These are phyloP conservation scores for Castanea crenata DNA, from an alignment of 306 rosid species.

Conservation along the genomic window DNA sequence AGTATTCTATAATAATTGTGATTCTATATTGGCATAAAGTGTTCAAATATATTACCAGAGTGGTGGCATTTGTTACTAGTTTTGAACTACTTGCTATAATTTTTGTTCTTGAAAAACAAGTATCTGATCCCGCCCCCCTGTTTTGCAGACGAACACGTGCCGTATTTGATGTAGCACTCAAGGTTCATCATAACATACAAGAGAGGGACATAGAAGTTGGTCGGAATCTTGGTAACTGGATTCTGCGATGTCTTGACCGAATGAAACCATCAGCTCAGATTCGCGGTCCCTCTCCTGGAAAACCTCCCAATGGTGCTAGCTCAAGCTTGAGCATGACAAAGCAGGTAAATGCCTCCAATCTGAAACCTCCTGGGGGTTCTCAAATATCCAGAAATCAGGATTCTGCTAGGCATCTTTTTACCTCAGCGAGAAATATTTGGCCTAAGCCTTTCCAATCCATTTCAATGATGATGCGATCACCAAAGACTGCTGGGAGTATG, in stretches of 20 bases:
- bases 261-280: slow-evolving; percentile 86
- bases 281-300: slow-evolving; percentile 37
- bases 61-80: not conserved
- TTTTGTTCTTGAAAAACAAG: not conserved
- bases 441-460: slow-evolving; percentile 50
- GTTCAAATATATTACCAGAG: not conserved
- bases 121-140: not conserved
- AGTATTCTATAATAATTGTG: not conserved
- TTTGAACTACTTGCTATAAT: not conserved
- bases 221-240: slow-evolving; percentile 74
- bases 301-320: slow-evolving; percentile 19
- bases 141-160: slow-evolving; percentile 67
- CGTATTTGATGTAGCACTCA: slow-evolving; percentile 63
- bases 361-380: slow-evolving; percentile 38
- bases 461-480: slow-evolving; percentile 54
- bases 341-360: slow-evolving; percentile 30
- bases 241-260: slow-evolving; percentile 67
- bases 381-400: slow-evolving; percentile 40
- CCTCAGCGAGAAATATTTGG: slow-evolving; percentile 34
- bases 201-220: slow-evolving; percentile 88
- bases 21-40: not conserved
- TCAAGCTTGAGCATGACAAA: slow-evolving; percentile 34
- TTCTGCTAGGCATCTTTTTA: slow-evolving; percentile 60
- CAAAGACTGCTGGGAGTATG: slow-evolving; percentile 56
- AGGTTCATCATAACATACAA: slow-evolving; percentile 70